A percentile compares a stretch with the other conserved stretches of the same genome.
phyloP scores from a whole-genome alignment of 208 protist species.

The Leishmania turanica region DNA sequence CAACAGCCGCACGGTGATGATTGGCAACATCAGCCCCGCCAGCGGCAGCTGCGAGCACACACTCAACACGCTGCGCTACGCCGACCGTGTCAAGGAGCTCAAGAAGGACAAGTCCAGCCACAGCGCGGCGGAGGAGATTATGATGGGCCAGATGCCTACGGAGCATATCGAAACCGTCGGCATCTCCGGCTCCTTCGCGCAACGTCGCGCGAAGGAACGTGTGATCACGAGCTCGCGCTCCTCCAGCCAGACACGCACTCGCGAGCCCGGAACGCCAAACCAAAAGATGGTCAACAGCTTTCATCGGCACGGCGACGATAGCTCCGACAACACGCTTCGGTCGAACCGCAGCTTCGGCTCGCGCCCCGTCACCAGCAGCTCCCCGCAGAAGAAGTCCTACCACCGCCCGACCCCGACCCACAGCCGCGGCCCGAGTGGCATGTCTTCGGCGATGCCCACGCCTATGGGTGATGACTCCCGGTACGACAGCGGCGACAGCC shows the following conservation, averaged over 20 bases:
- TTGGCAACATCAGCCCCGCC: conserved; percentile 91
- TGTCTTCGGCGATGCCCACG: conserved; percentile 38
- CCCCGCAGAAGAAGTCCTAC: conserved; percentile 39
- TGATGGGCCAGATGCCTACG: conserved; percentile 93
- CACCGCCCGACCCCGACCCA: conserved; percentile 43
- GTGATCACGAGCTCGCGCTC: conserved; percentile 44
- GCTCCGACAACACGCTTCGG: conserved; percentile 37
- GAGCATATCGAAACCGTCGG: conserved; percentile 87
- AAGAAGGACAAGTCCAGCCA: conserved; percentile 87
- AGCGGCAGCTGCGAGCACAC: conserved; percentile 86
- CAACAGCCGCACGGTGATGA: conserved; percentile 95
- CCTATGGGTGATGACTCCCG: conserved; percentile 51
- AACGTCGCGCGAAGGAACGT: conserved; percentile 80
- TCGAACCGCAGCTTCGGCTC: conserved; percentile 42
- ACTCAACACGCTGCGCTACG: conserved; percentile 86
- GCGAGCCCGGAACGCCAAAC: conserved; percentile 64
- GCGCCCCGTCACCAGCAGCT: conserved; percentile 25
- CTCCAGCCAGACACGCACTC: conserved; percentile 64
- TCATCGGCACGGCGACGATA: conserved; percentile 32
- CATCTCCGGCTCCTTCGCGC: conserved; percentile 71
- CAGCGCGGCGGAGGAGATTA: conserved; percentile 87
- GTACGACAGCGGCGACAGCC: conserved; percentile 73
- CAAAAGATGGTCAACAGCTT: conserved; percentile 38
- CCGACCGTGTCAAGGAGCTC: conserved; percentile 93
- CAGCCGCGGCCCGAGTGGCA: conserved; percentile 39